Conservation (phyloP, 2,329 filamentous ascomycete genomes). For the Diplodia scrobiculata region DNA sequence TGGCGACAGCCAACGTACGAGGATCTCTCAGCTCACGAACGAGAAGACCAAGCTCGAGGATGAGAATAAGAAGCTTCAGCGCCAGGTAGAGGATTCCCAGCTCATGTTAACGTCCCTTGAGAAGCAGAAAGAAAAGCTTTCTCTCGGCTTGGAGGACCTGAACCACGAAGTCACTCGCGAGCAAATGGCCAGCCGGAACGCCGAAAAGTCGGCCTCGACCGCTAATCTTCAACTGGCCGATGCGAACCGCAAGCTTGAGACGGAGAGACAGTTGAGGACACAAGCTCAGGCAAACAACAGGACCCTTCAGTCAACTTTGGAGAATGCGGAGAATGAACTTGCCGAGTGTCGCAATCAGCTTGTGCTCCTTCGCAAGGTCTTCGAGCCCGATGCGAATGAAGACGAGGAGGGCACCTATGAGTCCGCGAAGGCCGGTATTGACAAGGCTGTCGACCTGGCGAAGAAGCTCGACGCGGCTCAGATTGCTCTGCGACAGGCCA, state of each 20-base stretch:
- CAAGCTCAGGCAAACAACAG: slow-evolving; percentile 86
- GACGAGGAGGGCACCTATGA: slow-evolving; percentile 63
- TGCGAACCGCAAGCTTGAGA: slow-evolving; percentile 84
- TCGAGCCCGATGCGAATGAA: slow-evolving; percentile 73
- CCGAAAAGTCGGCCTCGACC: slow-evolving; percentile 82
- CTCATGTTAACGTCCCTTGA: slow-evolving; percentile 79
- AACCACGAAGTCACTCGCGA: slow-evolving; percentile 90
- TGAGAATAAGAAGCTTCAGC: slow-evolving; percentile 75
- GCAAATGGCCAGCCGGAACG: slow-evolving; percentile 84
- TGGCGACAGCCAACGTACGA: slow-evolving; percentile 77
- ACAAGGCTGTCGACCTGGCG: slow-evolving; percentile 70
- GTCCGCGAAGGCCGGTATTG: slow-evolving; percentile 68
- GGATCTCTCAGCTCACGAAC: slow-evolving; percentile 71
- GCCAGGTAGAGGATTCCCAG: slow-evolving; percentile 84
- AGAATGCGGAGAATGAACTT: slow-evolving; percentile 78
- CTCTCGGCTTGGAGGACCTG: slow-evolving; percentile 83
- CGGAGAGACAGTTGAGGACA: slow-evolving; percentile 78
- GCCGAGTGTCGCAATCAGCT: slow-evolving; percentile 78
- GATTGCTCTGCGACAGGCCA: slow-evolving; percentile 80
- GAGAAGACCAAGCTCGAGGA: slow-evolving; percentile 85
- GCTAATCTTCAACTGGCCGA: slow-evolving; percentile 83
- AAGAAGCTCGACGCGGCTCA: slow-evolving; percentile 87
- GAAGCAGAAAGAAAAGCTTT: slow-evolving; percentile 91
- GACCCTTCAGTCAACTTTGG: slow-evolving; percentile 75
- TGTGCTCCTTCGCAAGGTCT: slow-evolving; percentile 78